Conservation (phyloP, 2,329 filamentous ascomycete species). For the Macroventuria anomochaeta region DNA sequence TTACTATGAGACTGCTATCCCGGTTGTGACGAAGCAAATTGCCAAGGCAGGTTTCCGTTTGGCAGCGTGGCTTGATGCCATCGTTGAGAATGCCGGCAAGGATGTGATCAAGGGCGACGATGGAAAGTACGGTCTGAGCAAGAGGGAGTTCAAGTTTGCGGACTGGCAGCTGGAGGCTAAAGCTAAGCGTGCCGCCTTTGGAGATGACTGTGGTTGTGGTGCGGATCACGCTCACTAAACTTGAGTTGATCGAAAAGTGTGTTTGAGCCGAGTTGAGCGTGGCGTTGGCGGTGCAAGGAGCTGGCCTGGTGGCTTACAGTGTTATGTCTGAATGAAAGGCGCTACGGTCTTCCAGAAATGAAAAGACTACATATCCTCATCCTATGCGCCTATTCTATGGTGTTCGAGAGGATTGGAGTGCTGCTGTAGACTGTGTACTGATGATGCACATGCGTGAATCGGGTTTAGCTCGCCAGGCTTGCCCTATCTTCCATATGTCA, state of each 20-base stretch:
- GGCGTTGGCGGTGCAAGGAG: conserved; percentile 2
- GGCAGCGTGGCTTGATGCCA: conserved; percentile 40
- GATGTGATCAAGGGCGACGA: conserved; percentile 15
- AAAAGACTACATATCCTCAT: too few species aligned
- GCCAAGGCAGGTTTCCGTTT: conserved; percentile 49
- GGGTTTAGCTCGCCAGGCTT: too few species aligned
- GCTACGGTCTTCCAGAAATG: too few species aligned
- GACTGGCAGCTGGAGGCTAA: conserved; percentile 40
- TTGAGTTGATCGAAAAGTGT: neutral
- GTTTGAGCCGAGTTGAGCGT: neutral
- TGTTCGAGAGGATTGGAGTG: too few species aligned
- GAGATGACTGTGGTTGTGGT: conserved; percentile 33
- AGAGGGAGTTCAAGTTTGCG: conserved; percentile 27
- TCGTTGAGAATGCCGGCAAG: conserved; percentile 32
- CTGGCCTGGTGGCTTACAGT: too few species aligned
- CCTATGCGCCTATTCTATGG: too few species aligned
- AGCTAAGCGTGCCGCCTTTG: conserved; percentile 36
- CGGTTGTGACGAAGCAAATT: conserved; percentile 52
- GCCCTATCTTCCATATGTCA: too few species aligned
- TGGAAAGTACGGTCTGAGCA: conserved; percentile 19
- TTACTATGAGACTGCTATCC: conserved; percentile 47
- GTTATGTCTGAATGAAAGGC: neutral
- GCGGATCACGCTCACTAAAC: conserved; percentile 35
- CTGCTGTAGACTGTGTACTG: too few species aligned
- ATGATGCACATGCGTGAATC: too few species aligned